Evolutionary conservation across 164 flowering plant genomes (phyloP), one percentile per base, ranked within the genome.

Genomic region (Houttuynia cordata): DNA sequence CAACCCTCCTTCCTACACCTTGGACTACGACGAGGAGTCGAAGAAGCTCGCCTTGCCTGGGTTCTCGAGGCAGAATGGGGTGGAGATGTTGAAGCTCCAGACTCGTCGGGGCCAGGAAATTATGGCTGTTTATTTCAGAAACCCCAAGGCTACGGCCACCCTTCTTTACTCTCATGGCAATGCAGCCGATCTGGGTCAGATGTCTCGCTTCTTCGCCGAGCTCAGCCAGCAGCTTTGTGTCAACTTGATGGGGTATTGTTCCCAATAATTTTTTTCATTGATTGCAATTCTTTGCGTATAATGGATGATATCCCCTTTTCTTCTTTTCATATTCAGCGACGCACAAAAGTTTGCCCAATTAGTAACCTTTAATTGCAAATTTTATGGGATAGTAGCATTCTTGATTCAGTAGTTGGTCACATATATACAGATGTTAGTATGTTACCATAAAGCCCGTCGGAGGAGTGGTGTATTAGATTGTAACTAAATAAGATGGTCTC

Each of bases 171-270:
- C 94, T n/a, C 96, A 89, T 59, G 91, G 96, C n/a, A 88, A 88
- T 66, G 96, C 96, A 0, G 93, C 96, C 5, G 96, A 88, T 71
- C 75, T 89, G 71, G 94, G 97, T 12, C 97, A 87, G 80, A 82
- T 89, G 85, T 80, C 79, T 54, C 91, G 83, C 75, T 83, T 89
- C 25, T 86, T 87, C 58, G 79, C 76, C 17, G 88, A 88, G 57
- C 59, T 86, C 24, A 80, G 83, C 64, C 74, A 65, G 40, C 88
- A 85, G 30, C 87, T 88, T 47, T 80, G 91, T 24, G 67, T 88
- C 52, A 88, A 88, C 71, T 74, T 88, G 25, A 77, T 88, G 79
- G 96, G 92, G 96, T 54, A 54, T 23, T 12, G 3, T 41, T n/a
- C n/a, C n/a, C n/a, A n/a, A n/a, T n/a, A n/a, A n/a, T n/a, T n/a